Base-by-base conservation (phyloP, 129 eudicot species). In the Gnaphalium uliginosum region DNA sequence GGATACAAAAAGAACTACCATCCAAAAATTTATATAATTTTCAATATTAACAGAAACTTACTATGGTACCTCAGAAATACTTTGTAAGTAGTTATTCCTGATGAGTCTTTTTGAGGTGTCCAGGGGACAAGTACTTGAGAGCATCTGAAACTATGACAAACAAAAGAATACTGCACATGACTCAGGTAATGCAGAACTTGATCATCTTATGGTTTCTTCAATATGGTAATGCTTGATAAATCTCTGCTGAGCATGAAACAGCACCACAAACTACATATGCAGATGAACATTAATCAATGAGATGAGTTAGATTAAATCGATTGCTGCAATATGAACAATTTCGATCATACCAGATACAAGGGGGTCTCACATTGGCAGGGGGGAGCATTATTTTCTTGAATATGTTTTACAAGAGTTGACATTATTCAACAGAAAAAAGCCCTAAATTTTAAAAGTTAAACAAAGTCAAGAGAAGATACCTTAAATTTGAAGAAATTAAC, bases 101-200 rank as follows among this genome's bases (percentile, higher is more conserved):
- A 76, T 86, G 90, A 74, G 95, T 89, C 85, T 73, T 93, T 86
- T 93, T 93, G 43, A 93, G 92, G 80, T 93, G 90, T 81, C 76
- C 88, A 2, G 98, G 98, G 14, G 98, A 93, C 81, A 93, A 69
- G 68, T 92, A 92, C 66, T 92, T 96, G 18, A 89, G 76, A 66
- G 97, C 97, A 89, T 92, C 97, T 1, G 97, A 92, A 14, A 89
- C 97, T 26, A 92, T 84, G 76, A 92, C 96, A 69, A 89, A 72
- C 91, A 87, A 79, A 93, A 93, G 56, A 96, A 87, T 71, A 87
- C 88, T 33, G 90, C 83, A 78, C 98, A 93, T 2, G 96, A 86
- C 51, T 90, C 95, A 1, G 98, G 98, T n/a, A 96, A 68, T 93
- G 98, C 80, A 93, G 76, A 51, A 93, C 88, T 79, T 90, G 85